phyloP scores from a whole-genome alignment of 2,329 filamentous ascomycete species.

The Chaetomium strumarium region DNA sequence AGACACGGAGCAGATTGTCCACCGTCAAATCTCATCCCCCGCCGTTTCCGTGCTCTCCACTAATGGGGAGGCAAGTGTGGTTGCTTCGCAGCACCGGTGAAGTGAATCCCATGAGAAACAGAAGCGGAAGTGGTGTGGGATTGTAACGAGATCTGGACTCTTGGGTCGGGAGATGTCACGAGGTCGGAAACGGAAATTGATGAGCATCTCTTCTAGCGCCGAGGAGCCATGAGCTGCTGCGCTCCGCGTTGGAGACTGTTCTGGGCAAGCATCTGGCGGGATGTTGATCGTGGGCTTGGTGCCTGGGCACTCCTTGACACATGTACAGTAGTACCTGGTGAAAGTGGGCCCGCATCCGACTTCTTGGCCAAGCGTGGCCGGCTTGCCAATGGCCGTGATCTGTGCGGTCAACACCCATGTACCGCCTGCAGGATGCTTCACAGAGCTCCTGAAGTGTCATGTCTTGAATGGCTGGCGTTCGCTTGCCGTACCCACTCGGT shows the following conservation, averaged over 20 bases:
- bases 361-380: conserved; percentile 11
- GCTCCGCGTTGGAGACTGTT: neutral
- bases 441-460: conserved; percentile 25
- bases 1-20: neutral
- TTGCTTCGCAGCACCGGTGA: conserved; percentile 16
- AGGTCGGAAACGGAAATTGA: conserved; percentile 6
- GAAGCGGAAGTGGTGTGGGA: conserved; percentile 6
- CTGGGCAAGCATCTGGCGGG: neutral
- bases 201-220: neutral
- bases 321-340: neutral
- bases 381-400: conserved; percentile 17
- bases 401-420: conserved; percentile 12
- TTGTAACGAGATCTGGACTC: conserved; percentile 10
- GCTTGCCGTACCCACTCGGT: conserved; percentile 13
- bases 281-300: conserved; percentile 2
- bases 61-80: conserved; percentile 2
- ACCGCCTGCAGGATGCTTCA: conserved; percentile 22
- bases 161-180: conserved; percentile 8
- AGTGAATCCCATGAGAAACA: neutral
- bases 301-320: conserved; percentile 11
- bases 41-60: neutral
- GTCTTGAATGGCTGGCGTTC: conserved; percentile 22
- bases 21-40: conserved; percentile 1
- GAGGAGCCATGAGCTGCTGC: conserved; percentile 9
- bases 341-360: neutral